phyloP scores from a whole-genome alignment of 2,329 filamentous ascomycete genomes.

The Penicillium italicum region DNA sequence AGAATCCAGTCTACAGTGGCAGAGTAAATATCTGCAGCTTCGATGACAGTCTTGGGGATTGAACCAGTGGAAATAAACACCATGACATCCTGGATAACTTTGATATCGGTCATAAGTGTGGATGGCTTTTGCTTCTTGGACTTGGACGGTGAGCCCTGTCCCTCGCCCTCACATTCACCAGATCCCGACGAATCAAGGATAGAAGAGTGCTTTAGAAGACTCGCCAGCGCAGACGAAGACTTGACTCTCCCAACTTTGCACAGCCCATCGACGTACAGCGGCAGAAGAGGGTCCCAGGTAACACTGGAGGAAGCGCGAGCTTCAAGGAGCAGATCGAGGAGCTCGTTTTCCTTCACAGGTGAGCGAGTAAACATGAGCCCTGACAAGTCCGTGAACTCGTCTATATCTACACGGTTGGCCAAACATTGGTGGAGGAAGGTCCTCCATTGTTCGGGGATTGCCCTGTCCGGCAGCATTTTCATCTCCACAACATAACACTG shows the following conservation, averaged over 20 bases:
- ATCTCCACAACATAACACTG: constrained; percentile 14
- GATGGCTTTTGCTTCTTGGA: constrained; percentile 16
- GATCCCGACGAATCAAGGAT: constrained; percentile 24
- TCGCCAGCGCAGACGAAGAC: constrained; percentile 33
- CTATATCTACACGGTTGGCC: constrained; percentile 36
- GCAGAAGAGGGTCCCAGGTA: constrained; percentile 43
- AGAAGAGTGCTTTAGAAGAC: constrained; percentile 36
- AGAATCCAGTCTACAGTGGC: constrained; percentile 40
- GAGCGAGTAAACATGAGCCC: constrained; percentile 32
- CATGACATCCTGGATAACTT: constrained; percentile 42
- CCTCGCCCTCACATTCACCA: neutral
- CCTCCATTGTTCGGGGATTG: constrained; percentile 35
- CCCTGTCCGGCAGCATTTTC: constrained; percentile 22
- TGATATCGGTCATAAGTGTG: constrained; percentile 43
- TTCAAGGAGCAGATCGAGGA: constrained; percentile 37
- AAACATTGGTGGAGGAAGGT: constrained; percentile 38
- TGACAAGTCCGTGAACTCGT: constrained; percentile 39
- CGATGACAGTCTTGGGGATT: constrained; percentile 28
- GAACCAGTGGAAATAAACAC: constrained; percentile 37
- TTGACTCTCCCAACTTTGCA: constrained; percentile 34
- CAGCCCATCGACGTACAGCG: constrained; percentile 40
- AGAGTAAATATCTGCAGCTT: constrained; percentile 33
- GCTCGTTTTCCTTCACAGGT: constrained; percentile 30
- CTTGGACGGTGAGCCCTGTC: neutral
- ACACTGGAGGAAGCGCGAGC: constrained; percentile 32